Evolutionary conservation across 805 yeast genomes (phyloP).

Genomic region (Torulaspora gathmanii): DNA sequence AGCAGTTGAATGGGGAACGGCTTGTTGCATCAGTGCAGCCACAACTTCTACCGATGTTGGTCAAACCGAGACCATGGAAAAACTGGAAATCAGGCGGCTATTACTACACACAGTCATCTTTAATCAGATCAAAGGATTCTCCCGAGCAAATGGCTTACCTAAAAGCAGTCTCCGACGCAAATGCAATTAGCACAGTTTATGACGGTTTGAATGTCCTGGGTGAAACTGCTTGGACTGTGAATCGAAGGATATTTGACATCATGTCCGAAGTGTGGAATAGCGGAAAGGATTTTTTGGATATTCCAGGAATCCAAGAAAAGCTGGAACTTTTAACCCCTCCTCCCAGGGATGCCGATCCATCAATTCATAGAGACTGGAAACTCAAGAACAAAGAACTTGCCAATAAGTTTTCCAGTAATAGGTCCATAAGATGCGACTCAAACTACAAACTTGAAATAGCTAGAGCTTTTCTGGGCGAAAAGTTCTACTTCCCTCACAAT

Average conservation of each 20-base stretch:
- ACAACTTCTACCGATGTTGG: conserved; percentile 87
- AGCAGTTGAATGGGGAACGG: conserved; percentile 61
- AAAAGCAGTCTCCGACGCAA: conserved; percentile 72
- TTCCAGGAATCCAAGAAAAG: conserved; percentile 54
- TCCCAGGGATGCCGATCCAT: conserved; percentile 63
- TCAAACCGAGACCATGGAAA: conserved; percentile 86
- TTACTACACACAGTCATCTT: conserved; percentile 52
- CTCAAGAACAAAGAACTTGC: conserved; percentile 52
- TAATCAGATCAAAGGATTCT: conserved; percentile 76
- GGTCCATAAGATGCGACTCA: conserved; percentile 89
- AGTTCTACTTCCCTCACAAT: conserved; percentile 73
- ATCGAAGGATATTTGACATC: conserved; percentile 60
- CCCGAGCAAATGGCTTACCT: conserved; percentile 88
- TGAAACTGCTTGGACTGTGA: conserved; percentile 87
- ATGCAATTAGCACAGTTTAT: conserved; percentile 61
- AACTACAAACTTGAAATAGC: conserved; percentile 95
- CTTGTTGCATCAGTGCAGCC: conserved; percentile 69
- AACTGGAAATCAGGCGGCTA: conserved; percentile 83
- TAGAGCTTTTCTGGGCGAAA: conserved; percentile 80
- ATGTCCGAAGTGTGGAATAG: conserved; percentile 82
- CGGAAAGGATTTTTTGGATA: conserved; percentile 67
- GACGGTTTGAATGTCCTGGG: conserved; percentile 85
- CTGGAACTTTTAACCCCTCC: conserved; percentile 55
- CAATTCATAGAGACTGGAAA: conserved; percentile 63
- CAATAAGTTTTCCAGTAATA: conserved; percentile 57